phyloP scores from a whole-genome alignment of 2,329 filamentous ascomycete species.

The Myriosclerotinia curreyana region DNA sequence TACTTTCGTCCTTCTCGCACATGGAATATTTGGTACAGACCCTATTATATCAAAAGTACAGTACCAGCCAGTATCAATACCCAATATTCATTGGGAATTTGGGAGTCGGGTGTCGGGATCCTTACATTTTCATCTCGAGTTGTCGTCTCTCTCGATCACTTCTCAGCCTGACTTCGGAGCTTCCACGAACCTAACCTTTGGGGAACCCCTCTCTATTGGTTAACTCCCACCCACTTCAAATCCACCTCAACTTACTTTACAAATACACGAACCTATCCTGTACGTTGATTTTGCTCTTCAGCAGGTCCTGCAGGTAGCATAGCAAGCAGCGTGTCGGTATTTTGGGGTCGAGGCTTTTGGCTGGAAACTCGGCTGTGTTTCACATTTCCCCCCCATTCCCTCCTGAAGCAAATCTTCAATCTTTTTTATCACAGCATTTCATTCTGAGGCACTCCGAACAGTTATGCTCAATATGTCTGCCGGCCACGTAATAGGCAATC shows the following conservation, averaged over 20 bases:
- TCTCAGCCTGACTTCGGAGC: not conserved
- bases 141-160: not conserved
- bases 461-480: constrained; percentile 56
- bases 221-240: constrained; percentile 4
- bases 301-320: constrained; percentile 26
- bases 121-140: not conserved
- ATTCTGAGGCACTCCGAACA: constrained; percentile 8
- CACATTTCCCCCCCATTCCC: constrained; percentile 13
- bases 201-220: constrained; percentile 3
- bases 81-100: not conserved
- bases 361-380: constrained; percentile 23
- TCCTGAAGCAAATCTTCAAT: constrained; percentile 15
- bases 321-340: constrained; percentile 32
- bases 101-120: not conserved
- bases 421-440: constrained; percentile 19
- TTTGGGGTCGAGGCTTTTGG: constrained; percentile 25
- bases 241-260: constrained; percentile 11
- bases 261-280: constrained; percentile 17
- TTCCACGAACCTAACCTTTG: not conserved
- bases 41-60: not conserved
- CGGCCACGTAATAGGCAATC: constrained; percentile 61
- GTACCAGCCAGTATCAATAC: not conserved
- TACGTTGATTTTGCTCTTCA: constrained; percentile 21
- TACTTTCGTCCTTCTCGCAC: not conserved
- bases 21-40: not conserved